Conservation (phyloP, 306 rosid species). For the Argentina anserina region DNA sequence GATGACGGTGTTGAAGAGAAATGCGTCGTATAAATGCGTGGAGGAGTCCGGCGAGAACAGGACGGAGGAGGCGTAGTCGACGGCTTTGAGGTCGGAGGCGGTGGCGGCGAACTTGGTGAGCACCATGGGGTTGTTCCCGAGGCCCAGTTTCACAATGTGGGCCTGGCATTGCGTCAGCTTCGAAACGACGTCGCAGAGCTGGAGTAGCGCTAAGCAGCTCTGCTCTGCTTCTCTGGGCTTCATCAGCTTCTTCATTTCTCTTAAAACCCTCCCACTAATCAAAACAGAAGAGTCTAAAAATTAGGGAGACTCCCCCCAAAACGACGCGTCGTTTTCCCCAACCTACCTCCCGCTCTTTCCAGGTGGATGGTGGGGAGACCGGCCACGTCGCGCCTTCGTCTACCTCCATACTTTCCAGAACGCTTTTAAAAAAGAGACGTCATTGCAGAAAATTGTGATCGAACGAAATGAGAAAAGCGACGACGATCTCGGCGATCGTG, state of each 20-base stretch:
- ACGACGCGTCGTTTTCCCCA: not conserved
- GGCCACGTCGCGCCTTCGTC: constrained; percentile 52
- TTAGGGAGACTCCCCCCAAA: not conserved
- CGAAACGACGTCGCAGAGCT: constrained; percentile 37
- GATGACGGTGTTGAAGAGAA: constrained; percentile 68
- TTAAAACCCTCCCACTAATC: not conserved
- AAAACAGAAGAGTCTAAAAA: not conserved
- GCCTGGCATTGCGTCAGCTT: constrained; percentile 58
- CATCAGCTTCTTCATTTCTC: constrained; percentile 3
- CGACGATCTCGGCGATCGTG: constrained; percentile 31
- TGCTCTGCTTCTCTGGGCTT: constrained; percentile 60
- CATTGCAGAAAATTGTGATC: not conserved
- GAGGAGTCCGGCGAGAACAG: constrained; percentile 47
- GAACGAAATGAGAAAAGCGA: constrained; percentile 37
- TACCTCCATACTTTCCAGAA: not conserved
- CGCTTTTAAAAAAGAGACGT: not conserved
- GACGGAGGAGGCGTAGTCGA: constrained; percentile 57
- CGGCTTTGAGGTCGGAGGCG: constrained; percentile 46
- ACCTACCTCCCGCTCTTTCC: not conserved
- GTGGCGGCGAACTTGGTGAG: constrained; percentile 81
- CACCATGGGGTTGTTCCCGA: constrained; percentile 60
- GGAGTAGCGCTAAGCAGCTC: constrained; percentile 53
- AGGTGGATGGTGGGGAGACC: constrained; percentile 25
- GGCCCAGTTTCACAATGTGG: constrained; percentile 60
- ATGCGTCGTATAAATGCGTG: constrained; percentile 45